Base-by-base conservation (phyloP, 768 basidiomycete species). In the Lactarius psammicola region DNA sequence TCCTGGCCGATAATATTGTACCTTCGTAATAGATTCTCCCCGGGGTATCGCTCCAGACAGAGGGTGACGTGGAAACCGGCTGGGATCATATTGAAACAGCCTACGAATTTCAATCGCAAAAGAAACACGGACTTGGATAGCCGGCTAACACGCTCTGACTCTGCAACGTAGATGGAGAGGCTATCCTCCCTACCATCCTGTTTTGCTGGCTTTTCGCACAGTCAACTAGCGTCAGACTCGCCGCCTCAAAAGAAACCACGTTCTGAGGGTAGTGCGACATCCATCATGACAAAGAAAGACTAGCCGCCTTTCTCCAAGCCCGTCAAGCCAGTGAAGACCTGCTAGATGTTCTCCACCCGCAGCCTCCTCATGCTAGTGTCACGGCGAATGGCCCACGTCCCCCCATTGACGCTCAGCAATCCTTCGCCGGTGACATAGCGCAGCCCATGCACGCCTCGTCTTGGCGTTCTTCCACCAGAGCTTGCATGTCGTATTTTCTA, bases 401-500 rank as follows among this genome's bases (percentile, higher is more conserved):
- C 73, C 26, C 90, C 90, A 6, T 75, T 92, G 30, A 82, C 79
- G 3, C 82, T 94, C 2, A 77, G 82, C 8, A 87, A 79, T 56
- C 85, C 90, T 20, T 75, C 79, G 17, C 78, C 90, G 76, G 84
- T 94, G 2, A 80, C 86, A n/a, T n/a, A 34, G 68, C 82, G 92
- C 72, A 88, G 85, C 0, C 88, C 92, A 0, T 91, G 89, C 66
- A 92, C 92, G 1, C 72, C 91, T 51, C n/a, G 92, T 74, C 75
- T 78, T 18, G 84, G 86, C 17, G 73, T 89, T 23, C 81, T 94
- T 11, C 89, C 92, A 10, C 82, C 85, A 2, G 87, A 91, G 56
- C 82, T 94, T n/a, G 90, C 92, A n/a, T n/a, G n/a, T n/a, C n/a
- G n/a, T n/a, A n/a, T 94, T 28, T 94, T 90, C 74, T 87, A 92